Percentiles rank a stretch among this genome's conserved stretches.
phyloP scores from a whole-genome alignment of 352 stramenopile species.

The Blastocystis hominis region DNA sequence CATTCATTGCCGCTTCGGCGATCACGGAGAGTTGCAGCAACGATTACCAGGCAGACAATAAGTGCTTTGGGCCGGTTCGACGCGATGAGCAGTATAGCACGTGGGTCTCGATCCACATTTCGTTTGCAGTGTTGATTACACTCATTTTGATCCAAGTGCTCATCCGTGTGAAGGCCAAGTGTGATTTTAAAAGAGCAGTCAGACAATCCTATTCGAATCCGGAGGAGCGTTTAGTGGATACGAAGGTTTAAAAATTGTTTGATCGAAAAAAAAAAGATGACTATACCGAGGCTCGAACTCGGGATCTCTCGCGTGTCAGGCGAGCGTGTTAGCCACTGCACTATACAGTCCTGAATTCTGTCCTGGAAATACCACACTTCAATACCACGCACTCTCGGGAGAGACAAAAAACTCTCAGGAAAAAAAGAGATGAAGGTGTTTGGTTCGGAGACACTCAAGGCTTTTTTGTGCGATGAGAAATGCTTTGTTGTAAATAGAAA shows the following conservation, averaged over 20 bases:
- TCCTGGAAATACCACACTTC: neutral
- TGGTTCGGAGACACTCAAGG: neutral
- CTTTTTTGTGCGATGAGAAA: neutral
- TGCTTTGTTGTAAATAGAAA: slow-evolving; percentile 16
- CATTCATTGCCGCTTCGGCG: slow-evolving; percentile 16
- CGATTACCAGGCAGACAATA: neutral
- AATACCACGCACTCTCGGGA: neutral
- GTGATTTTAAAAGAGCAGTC: neutral
- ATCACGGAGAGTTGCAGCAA: slow-evolving; percentile 45
- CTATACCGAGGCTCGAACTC: slow-evolving; percentile 53
- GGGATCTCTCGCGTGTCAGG: slow-evolving; percentile 51
- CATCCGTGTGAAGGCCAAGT: neutral
- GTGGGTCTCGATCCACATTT: slow-evolving; percentile 2
- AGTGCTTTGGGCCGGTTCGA: neutral
- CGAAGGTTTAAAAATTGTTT: neutral
- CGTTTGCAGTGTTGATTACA: neutral
- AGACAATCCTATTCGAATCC: neutral
- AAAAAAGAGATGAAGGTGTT: slow-evolving; percentile 30
- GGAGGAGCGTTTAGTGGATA: neutral
- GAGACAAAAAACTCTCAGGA: neutral
- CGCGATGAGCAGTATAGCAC: neutral
- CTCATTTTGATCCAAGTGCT: neutral
- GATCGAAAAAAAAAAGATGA: neutral
- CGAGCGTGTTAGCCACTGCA: slow-evolving; percentile 52
- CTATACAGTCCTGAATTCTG: slow-evolving; percentile 10